phyloP scores from a whole-genome alignment of 2,329 filamentous ascomycete genomes.

The Monosporascus sp. region DNA sequence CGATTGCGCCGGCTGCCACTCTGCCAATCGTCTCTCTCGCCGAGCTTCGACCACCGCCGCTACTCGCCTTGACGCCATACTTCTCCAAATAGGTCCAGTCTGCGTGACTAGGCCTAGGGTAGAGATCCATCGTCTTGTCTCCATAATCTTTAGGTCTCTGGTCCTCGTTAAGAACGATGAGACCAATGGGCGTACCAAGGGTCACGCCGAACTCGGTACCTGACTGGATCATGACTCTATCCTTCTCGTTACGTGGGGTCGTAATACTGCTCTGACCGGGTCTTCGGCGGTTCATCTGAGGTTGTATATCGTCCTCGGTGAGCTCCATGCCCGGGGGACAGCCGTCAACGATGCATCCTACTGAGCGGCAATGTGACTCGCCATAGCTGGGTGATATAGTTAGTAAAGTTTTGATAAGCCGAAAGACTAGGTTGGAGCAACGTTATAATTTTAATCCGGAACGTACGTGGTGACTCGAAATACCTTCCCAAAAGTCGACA shows the following conservation, averaged over 20 bases:
- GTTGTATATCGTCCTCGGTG: constrained; percentile 83
- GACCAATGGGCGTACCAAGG: constrained; percentile 82
- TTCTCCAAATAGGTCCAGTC: constrained; percentile 98
- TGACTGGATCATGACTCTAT: constrained; percentile 85
- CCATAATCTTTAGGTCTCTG: constrained; percentile 91
- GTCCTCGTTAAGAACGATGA: constrained; percentile 87
- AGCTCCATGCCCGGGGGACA: constrained; percentile 83
- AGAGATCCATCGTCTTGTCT: constrained; percentile 81
- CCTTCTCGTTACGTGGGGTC: constrained; percentile 89
- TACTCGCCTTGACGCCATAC: constrained; percentile 89
- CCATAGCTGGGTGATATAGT: constrained; percentile 52
- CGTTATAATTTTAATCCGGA: neutral
- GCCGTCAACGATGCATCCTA: constrained; percentile 93
- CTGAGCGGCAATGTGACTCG: constrained; percentile 85
- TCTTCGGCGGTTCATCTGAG: constrained; percentile 84
- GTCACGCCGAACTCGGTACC: constrained; percentile 88
- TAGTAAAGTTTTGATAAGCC: constrained; percentile 1
- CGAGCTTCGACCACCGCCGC: constrained; percentile 82
- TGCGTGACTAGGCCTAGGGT: constrained; percentile 86
- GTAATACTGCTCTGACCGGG: constrained; percentile 88
- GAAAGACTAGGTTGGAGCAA: neutral
- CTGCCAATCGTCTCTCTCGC: constrained; percentile 94
- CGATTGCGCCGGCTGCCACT: constrained; percentile 86
- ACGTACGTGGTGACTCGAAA: constrained; percentile 79
- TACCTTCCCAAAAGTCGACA: constrained; percentile 83